phyloP scores from a whole-genome alignment of 371 early-diverging fungal species.

The Choanephora cucurbitarum region DNA sequence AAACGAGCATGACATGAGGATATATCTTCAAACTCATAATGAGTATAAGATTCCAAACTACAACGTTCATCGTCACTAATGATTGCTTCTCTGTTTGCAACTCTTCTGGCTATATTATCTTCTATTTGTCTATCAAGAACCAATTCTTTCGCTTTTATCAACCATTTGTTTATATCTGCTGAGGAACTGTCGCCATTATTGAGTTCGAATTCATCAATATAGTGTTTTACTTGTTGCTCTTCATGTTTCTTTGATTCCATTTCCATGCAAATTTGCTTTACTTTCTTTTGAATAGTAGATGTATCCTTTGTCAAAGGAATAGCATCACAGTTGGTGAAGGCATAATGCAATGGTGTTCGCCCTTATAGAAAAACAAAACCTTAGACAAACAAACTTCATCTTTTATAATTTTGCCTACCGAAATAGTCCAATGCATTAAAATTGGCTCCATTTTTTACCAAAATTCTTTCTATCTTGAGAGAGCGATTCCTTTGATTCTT shows the following conservation, averaged over 20 bases:
- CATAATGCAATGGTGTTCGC: conserved; percentile 60
- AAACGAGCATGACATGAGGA: conserved; percentile 15
- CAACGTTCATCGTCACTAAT: conserved; percentile 11
- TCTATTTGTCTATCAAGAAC: not conserved
- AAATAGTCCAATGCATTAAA: conserved; percentile 47
- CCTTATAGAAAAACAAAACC: conserved; percentile 37
- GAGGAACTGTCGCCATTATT: not conserved
- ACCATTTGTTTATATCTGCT: conserved; percentile 4
- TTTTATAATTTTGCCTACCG: too few species aligned
- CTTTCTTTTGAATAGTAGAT: conserved; percentile 13
- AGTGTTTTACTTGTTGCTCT: conserved; percentile 13
- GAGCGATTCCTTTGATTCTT: conserved; percentile 56
- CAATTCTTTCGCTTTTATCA: conserved; percentile 13
- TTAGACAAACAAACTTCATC: too few species aligned
- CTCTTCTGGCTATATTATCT: conserved; percentile 2
- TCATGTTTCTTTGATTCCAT: conserved; percentile 13
- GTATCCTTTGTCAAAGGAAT: conserved; percentile 51
- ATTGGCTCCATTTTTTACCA: conserved; percentile 49
- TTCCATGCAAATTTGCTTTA: conserved; percentile 19
- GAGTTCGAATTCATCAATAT: conserved; percentile 5
- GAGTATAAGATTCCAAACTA: conserved; percentile 5
- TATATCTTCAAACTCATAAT: conserved; percentile 8
- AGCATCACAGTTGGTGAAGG: conserved; percentile 36
- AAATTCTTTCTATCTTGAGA: conserved; percentile 50
- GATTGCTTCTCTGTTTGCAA: not conserved